These are phyloP conservation scores for Quercus mongolica DNA, from an alignment of 306 rosid species.

Conservation along the genomic window DNA sequence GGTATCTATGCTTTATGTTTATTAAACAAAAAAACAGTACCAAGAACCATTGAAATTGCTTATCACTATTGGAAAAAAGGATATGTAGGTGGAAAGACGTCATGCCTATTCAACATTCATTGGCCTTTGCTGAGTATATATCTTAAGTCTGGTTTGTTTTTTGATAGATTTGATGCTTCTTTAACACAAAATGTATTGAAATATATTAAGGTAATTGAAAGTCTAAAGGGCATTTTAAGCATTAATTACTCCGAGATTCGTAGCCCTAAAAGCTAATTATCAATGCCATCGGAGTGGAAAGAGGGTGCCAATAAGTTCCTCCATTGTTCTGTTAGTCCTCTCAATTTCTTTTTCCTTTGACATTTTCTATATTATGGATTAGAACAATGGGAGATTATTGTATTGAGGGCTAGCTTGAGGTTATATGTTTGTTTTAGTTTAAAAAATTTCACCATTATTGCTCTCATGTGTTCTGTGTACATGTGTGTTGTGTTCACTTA, in stretches of 20 bases:
- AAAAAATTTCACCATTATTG: no score
- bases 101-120: not conserved
- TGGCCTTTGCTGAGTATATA: not conserved
- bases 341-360: no score
- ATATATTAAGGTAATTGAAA: constrained; percentile 1
- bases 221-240: not conserved
- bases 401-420: no score
- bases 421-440: no score
- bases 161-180: constrained; percentile 22
- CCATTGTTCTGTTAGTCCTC: no score
- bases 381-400: no score
- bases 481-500: no score
- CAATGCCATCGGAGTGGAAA: not conserved
- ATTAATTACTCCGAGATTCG: not conserved
- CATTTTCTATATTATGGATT: no score
- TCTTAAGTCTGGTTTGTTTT: constrained; percentile 2
- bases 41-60: constrained; percentile 23
- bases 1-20: constrained; percentile 16
- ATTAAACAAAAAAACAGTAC: constrained; percentile 12
- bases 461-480: no score
- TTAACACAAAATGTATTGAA: constrained; percentile 10
- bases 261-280: not conserved
- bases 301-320: not conserved
- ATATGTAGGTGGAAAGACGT: not conserved
- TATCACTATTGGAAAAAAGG: constrained; percentile 7